Evolutionary conservation across 2,329 filamentous ascomycete genomes (phyloP).

Genomic region (Lasiodiplodia citricola): DNA sequence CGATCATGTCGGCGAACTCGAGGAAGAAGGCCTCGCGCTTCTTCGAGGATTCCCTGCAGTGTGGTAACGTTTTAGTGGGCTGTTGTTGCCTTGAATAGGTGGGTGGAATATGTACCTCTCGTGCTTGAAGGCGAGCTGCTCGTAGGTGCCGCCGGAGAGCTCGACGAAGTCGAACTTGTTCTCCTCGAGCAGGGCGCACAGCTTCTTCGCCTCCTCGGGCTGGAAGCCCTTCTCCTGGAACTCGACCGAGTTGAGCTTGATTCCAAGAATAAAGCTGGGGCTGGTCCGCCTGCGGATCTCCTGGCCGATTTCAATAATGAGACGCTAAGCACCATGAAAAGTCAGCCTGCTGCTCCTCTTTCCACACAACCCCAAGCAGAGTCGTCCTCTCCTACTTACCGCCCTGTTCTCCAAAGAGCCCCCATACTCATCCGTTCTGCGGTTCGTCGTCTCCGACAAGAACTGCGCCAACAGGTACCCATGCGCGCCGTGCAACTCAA

Average conservation of each 20-base stretch:
- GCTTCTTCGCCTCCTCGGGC: slow-evolving; percentile 52
- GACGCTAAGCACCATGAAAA: slow-evolving; percentile 38
- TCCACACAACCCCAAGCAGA: slow-evolving; percentile 28
- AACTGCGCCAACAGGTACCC: slow-evolving; percentile 55
- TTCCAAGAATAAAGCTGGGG: slow-evolving; percentile 52
- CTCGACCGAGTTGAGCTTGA: slow-evolving; percentile 60
- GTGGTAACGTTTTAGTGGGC: background rate
- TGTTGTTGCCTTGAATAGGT: slow-evolving; percentile 35
- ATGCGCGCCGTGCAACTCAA: slow-evolving; percentile 53
- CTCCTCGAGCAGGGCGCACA: slow-evolving; percentile 61
- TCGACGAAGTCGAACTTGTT: slow-evolving; percentile 70
- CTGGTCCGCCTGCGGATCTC: slow-evolving; percentile 47
- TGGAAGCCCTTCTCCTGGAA: slow-evolving; percentile 43
- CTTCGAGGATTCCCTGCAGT: slow-evolving; percentile 56
- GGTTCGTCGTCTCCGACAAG: slow-evolving; percentile 49
- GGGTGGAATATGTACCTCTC: slow-evolving; percentile 26
- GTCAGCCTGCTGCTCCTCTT: slow-evolving; percentile 21
- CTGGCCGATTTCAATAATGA: slow-evolving; percentile 53
- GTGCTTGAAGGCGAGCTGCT: slow-evolving; percentile 37
- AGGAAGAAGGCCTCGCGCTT: slow-evolving; percentile 72
- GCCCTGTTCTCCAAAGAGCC: slow-evolving; percentile 53
- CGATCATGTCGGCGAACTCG: slow-evolving; percentile 64
- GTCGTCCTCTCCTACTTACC: slow-evolving; percentile 2
- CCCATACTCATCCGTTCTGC: slow-evolving; percentile 52
- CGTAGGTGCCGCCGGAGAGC: slow-evolving; percentile 63